Percentiles rank a stretch among this genome's conserved stretches.
Conservation (phyloP, 768 basidiomycete species). For the Lepiota venenata region DNA sequence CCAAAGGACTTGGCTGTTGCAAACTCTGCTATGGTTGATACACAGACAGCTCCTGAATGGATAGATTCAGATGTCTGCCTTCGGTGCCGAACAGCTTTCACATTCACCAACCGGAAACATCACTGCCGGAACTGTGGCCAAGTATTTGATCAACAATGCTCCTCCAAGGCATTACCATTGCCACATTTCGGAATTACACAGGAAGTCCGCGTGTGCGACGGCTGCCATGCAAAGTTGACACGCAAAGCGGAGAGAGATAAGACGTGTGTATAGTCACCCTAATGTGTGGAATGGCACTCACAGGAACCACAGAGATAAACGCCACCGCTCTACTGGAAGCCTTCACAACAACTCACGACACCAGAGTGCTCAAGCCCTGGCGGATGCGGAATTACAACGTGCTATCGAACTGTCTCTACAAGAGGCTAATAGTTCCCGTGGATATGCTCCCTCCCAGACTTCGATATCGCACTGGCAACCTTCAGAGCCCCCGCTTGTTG, state of each 20-base stretch:
- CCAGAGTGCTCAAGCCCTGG: constrained; percentile 54
- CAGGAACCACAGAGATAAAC: constrained; percentile 33
- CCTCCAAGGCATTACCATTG: constrained; percentile 76
- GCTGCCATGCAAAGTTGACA: constrained; percentile 75
- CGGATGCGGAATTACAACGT: constrained; percentile 87
- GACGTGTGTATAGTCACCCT: constrained; percentile 15
- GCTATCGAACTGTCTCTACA: constrained; percentile 91
- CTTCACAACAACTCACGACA: constrained; percentile 48
- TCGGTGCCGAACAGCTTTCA: constrained; percentile 86
- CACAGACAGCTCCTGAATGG: constrained; percentile 94
- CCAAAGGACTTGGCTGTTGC: constrained; percentile 68
- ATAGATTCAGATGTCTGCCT: constrained; percentile 94
- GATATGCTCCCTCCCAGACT: constrained; percentile 69
- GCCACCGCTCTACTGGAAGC: constrained; percentile 53
- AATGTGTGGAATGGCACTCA: background rate
- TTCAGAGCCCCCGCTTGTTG: constrained; percentile 72
- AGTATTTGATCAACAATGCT: constrained; percentile 94
- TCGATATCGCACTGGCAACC: constrained; percentile 50
- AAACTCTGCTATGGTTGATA: constrained; percentile 85
- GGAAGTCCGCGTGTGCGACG: constrained; percentile 91
- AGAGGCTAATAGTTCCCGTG: constrained; percentile 62
- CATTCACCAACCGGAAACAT: constrained; percentile 96
- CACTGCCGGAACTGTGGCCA: constrained; percentile 98
- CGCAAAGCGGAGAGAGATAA: constrained; percentile 62
- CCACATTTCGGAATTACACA: constrained; percentile 94